Evolutionary conservation across 2,329 filamentous ascomycete species (phyloP).

Genomic region (Penicillium frequentans): DNA sequence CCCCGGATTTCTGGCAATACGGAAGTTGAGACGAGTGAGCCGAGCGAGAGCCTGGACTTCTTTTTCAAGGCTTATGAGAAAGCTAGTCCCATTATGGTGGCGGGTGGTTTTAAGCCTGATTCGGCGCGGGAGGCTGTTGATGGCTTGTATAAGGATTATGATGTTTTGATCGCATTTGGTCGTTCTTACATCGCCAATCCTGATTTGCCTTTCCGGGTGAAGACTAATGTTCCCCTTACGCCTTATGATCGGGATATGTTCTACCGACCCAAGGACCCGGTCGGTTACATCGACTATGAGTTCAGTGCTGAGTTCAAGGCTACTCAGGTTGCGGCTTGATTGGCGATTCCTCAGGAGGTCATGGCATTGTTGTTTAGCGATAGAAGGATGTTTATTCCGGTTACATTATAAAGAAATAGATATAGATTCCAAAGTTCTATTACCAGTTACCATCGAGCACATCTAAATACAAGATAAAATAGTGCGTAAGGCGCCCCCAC

Average conservation of each 20-base stretch:
- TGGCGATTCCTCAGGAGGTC: no score
- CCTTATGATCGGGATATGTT: conserved; percentile 44
- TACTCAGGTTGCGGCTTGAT: conserved; percentile 23
- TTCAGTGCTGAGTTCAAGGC: conserved; percentile 32
- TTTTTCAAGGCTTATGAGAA: conserved; percentile 45
- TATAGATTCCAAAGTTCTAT: background rate
- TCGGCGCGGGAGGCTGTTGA: conserved; percentile 41
- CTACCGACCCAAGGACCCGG: conserved; percentile 36
- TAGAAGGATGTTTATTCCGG: background rate
- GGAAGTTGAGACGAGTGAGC: conserved; percentile 34
- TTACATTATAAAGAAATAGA: background rate
- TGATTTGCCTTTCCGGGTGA: conserved; percentile 46
- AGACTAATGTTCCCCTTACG: conserved; percentile 37
- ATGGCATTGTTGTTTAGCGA: conserved; percentile 11
- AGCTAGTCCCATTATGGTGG: conserved; percentile 51
- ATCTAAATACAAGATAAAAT: no score
- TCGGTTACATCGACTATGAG: conserved; percentile 43
- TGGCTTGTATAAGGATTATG: conserved; percentile 28
- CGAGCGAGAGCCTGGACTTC: conserved; percentile 41
- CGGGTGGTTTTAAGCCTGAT: conserved; percentile 47
- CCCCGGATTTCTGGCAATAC: conserved; percentile 45
- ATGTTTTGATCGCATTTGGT: conserved; percentile 42
- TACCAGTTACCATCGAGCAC: background rate
- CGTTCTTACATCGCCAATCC: conserved; percentile 48
- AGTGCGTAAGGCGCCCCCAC: no score